Evolutionary conservation across 2,329 filamentous ascomycete genomes (phyloP).

Genomic region (Triangularia setosa): DNA sequence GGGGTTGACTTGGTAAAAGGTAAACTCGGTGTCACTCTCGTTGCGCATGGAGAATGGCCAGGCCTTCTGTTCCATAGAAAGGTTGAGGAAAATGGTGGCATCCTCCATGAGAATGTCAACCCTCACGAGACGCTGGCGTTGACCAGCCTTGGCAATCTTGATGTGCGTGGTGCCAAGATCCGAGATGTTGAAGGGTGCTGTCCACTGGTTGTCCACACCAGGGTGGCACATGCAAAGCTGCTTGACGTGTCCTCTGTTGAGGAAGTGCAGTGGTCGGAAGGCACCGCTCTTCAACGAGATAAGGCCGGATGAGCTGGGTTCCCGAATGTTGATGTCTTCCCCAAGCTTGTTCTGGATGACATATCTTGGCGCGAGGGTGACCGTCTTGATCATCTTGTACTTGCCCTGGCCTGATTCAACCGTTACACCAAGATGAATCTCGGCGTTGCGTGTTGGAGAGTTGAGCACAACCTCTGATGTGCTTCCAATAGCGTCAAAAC

Average conservation of each 20-base stretch:
- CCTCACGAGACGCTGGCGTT: slow-evolving; percentile 82
- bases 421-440: slow-evolving; percentile 88
- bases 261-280: slow-evolving; percentile 81
- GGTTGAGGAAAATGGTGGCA: slow-evolving; percentile 87
- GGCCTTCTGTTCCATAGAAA: slow-evolving; percentile 86
- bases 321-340: slow-evolving; percentile 84
- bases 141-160: slow-evolving; percentile 86
- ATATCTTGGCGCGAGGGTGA: slow-evolving; percentile 88
- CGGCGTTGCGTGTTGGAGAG: slow-evolving; percentile 64
- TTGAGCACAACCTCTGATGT: slow-evolving; percentile 82
- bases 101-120: slow-evolving; percentile 89
- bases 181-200: slow-evolving; percentile 94
- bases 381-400: slow-evolving; percentile 95
- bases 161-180: slow-evolving; percentile 90
- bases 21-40: slow-evolving; percentile 93
- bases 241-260: slow-evolving; percentile 78
- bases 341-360: slow-evolving; percentile 89
- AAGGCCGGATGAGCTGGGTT: slow-evolving; percentile 85
- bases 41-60: slow-evolving; percentile 99
- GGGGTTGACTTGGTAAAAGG: slow-evolving; percentile 93
- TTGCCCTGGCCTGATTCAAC: slow-evolving; percentile 91
- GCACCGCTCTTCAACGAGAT: slow-evolving; percentile 74
- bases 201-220: slow-evolving; percentile 95
- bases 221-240: slow-evolving; percentile 91
- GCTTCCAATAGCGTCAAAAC: slow-evolving; percentile 95